Evolutionary conservation across 805 yeast species (phyloP), one percentile per base, ranked within the genome.

Genomic region (Saccharomyces mikatae): DNA sequence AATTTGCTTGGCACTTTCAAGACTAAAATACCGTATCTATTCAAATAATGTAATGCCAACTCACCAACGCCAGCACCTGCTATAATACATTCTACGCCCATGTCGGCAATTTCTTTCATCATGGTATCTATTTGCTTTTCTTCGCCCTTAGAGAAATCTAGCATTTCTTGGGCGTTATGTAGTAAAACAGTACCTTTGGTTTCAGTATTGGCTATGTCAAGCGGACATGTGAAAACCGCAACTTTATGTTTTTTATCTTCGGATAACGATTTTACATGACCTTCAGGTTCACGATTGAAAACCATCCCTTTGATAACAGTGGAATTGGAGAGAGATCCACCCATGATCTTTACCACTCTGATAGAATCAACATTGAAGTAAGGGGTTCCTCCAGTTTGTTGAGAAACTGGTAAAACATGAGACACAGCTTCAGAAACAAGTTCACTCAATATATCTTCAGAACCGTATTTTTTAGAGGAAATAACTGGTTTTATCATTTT

Each of bases 11-110:
- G 92, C 47, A 94, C 96, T 67, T 86, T 86, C 73, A 94, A 78
- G 14, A 91, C 92, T 58, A 94, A 75, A 48, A 94, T 85, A 31
- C 83, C 86, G 69, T 87, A 83, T 73, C 94, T 85, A 76, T 92
- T 88, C 71, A 94, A 76, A 71, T 89, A 94, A 73, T 94, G 98
- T 66, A 89, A 80, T 4, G 97, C 96, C 56, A 94, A 76, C 63
- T 91, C 97, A 58, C 98, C 97, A 51, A 94, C 80, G 55, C 89
- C 87, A 44, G 96, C 84, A 54, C 99, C 98, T n/a, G 97, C 97
- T 63, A 94, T 76, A 48, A 94, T 86, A 51, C 92, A 96, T 55
- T 82, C 79, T 30, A 91, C 86, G 50, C 97, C 98, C 48, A 94
- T 76, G 56, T 87, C 94, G 57, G 80, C 76, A 57, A 94, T 83